Base-by-base conservation (phyloP, 208 protist species). In the Porcisia hertigi region DNA sequence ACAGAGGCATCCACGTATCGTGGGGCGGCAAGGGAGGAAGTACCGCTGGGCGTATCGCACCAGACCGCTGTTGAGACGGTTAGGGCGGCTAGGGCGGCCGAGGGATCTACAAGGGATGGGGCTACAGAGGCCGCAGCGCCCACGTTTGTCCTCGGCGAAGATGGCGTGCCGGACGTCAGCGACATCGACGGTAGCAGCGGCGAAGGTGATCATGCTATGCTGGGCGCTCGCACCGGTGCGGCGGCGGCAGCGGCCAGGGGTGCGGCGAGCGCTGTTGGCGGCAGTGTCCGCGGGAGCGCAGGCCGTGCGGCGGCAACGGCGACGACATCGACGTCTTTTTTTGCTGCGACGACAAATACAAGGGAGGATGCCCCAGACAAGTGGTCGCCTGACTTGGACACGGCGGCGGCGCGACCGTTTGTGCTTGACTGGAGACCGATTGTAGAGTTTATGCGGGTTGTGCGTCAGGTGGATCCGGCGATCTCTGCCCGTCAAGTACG, bases 351-450 rank as follows among this genome's bases (percentile, higher is more conserved):
- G 41, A 14, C 41, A 18, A 34, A 36, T 23, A 36, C 23, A 8
- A 3, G 0, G 23, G 63, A 52, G 36, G 41, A n/a, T 20, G 41
- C 5, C 23, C 20, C 9, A 7, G 41, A 25, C 18, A 25, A 49
- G 16, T 52, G 34, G 63, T 11, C 11, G 18, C 20, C 20, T 3
- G 41, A 47, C 39, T 67, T 43, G 11, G 63, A 67, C 63, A 34
- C 20, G 41, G 2, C 20, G 41, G 18, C 63, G 25, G 41, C 7
- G 23, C 39, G 11, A 43, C 41, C 63, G 60, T 55, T 81, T 52
- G 55, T 82, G 60, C 41, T 82, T 36, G 73, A 82, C 54, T 77
- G 72, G 72, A 39, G 71, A 43, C 78, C 78, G 4, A 78, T 82
- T 47, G 53, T 60, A 5, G 66, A 65, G 4, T 74, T 82, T 43